These are phyloP conservation scores for Podochytrium sp. DNA, from an alignment of 192 early-diverging fungal species.

Conservation along the genomic window DNA sequence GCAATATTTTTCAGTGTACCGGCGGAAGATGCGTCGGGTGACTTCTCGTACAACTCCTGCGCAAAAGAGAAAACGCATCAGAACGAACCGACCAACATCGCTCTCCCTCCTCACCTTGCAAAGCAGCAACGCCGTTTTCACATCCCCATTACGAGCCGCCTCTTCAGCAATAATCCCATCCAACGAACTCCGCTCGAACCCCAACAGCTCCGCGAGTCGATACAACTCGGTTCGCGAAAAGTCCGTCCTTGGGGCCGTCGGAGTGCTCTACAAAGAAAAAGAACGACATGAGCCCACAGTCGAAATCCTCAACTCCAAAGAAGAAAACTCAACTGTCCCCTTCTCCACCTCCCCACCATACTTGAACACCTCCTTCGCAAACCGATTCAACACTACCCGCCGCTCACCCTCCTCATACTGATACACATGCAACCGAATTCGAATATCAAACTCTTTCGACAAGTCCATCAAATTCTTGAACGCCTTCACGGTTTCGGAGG, in stretches of 20 bases:
- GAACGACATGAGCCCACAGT: no score
- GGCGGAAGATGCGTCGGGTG: slow-evolving; percentile 35
- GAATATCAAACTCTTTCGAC: slow-evolving; percentile 43
- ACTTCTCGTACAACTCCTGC: slow-evolving; percentile 50
- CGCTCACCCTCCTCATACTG: slow-evolving; percentile 17
- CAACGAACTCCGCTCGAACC: slow-evolving; percentile 45
- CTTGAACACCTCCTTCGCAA: slow-evolving; percentile 48
- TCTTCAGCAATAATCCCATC: slow-evolving; percentile 63
- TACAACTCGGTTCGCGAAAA: slow-evolving; percentile 38
- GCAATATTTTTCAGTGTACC: slow-evolving; percentile 40
- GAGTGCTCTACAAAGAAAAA: not conserved
- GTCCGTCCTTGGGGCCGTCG: slow-evolving; percentile 5
- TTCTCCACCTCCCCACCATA: slow-evolving; percentile 32
- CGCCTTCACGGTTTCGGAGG: not conserved
- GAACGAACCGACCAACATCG: not conserved
- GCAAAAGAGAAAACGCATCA: not conserved
- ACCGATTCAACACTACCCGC: slow-evolving; percentile 30
- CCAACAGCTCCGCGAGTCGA: slow-evolving; percentile 48
- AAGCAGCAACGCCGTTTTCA: slow-evolving; percentile 43
- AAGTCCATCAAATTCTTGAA: slow-evolving; percentile 35
- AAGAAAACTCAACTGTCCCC: slow-evolving; percentile 2
- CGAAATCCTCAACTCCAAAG: no score
- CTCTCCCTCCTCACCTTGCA: slow-evolving; percentile 35
- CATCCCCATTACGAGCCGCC: slow-evolving; percentile 58
- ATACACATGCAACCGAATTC: slow-evolving; percentile 25